Percentiles rank a stretch among this genome's conserved stretches.
phyloP scores from a whole-genome alignment of 352 stramenopile genomes.

The Globisporangium yorkense region DNA sequence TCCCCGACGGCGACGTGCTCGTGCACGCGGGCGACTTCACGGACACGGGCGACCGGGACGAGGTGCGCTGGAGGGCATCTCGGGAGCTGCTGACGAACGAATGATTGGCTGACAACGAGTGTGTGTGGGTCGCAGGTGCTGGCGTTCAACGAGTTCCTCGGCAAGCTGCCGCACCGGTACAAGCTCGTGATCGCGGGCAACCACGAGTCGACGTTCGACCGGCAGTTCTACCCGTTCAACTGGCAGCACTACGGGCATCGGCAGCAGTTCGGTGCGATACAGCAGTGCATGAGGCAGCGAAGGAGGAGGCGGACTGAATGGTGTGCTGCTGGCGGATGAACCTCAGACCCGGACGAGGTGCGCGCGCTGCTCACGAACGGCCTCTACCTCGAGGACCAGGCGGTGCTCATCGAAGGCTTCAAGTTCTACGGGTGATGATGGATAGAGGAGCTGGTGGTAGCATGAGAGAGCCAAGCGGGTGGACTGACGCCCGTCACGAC shows the following conservation, averaged over 20 bases:
- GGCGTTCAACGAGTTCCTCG: constrained; percentile 69
- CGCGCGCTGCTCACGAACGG: constrained; percentile 68
- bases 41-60: constrained; percentile 35
- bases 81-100: not conserved
- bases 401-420: constrained; percentile 67
- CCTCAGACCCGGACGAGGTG: constrained; percentile 53
- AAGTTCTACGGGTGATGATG: constrained; percentile 54
- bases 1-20: constrained; percentile 60
- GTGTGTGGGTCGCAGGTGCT: constrained; percentile 14
- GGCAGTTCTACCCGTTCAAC: constrained; percentile 53
- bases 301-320: not conserved
- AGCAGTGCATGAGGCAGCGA: too few relatives aligned
- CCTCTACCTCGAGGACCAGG: constrained; percentile 72
- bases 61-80: constrained; percentile 14
- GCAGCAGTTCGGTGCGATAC: constrained; percentile 39
- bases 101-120: not conserved
- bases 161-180: constrained; percentile 57
- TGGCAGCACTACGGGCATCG: constrained; percentile 72
- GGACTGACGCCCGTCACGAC: not conserved
- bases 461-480: not conserved
- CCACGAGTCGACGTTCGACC: constrained; percentile 80
- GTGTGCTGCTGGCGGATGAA: not conserved
- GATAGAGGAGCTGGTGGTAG: not conserved
- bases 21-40: constrained; percentile 81
- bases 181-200: constrained; percentile 81